Evolutionary conservation across 2,329 filamentous ascomycete genomes (phyloP).

Genomic region (Alternaria hordeiaustralica): DNA sequence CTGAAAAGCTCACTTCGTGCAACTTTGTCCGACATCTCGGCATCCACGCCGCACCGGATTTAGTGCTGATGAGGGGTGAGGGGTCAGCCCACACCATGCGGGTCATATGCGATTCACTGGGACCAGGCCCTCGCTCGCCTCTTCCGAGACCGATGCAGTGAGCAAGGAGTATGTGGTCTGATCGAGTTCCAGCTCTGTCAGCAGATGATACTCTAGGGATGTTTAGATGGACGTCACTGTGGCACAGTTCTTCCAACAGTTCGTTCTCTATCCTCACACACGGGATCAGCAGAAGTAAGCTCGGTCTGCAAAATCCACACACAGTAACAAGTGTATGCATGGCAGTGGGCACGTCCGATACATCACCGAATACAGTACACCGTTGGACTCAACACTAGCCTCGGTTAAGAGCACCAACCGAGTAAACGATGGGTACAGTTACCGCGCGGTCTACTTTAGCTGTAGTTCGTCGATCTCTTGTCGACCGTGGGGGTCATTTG

Average conservation of each 20-base stretch:
- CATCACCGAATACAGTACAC: not conserved
- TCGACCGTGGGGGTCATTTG: slow-evolving; percentile 14
- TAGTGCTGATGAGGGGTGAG: slow-evolving; percentile 10
- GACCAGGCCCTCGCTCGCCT: slow-evolving; percentile 8
- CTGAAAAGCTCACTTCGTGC: not conserved
- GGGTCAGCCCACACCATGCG: slow-evolving; percentile 15
- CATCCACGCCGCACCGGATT: not conserved
- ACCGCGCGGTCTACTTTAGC: not conserved
- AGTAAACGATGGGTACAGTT: not conserved
- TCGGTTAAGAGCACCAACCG: not conserved
- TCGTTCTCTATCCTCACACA: not conserved
- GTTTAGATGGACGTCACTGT: not conserved
- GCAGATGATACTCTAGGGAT: not conserved
- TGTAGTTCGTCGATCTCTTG: slow-evolving; percentile 14
- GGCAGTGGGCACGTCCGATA: not conserved
- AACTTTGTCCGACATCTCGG: not conserved
- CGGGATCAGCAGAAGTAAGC: not conserved
- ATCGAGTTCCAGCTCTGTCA: not conserved
- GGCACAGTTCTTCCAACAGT: not conserved
- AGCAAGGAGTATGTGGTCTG: not conserved
- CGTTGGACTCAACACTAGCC: slow-evolving; percentile 10
- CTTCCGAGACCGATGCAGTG: slow-evolving; percentile 2
- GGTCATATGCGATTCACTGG: slow-evolving; percentile 9
- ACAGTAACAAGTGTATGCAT: not conserved
- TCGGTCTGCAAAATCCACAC: not conserved